Percentiles rank a stretch among this genome's conserved stretches.
Conservation (phyloP, 805 yeast species). For the Naumovozyma dairenensis region DNA sequence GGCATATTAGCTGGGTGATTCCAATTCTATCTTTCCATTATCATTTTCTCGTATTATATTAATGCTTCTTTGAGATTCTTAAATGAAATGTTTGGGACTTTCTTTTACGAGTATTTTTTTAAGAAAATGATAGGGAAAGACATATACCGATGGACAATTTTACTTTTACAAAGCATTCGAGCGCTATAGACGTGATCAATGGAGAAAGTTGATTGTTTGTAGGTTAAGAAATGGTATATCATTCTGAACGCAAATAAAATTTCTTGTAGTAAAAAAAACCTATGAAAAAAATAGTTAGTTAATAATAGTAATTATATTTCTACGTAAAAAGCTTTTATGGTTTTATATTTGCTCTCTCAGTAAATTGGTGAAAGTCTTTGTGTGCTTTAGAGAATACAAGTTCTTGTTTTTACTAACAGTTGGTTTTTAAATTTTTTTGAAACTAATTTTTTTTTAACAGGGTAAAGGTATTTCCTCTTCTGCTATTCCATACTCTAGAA, state of each 20-base stretch:
- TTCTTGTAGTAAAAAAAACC: too few relatives aligned
- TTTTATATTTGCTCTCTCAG: too few relatives aligned
- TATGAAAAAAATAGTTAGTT: too few relatives aligned
- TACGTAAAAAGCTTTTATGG: too few relatives aligned
- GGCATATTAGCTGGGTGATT: slow-evolving; percentile 30
- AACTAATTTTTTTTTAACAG: slow-evolving; percentile 32
- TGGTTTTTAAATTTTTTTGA: not conserved
- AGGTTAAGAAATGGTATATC: too few relatives aligned
- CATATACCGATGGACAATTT: not conserved
- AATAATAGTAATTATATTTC: too few relatives aligned
- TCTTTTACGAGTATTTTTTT: not conserved
- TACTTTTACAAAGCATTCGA: too few relatives aligned
- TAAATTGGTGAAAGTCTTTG: too few relatives aligned
- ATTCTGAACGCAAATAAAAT: too few relatives aligned
- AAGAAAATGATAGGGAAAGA: not conserved
- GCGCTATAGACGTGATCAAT: too few relatives aligned
- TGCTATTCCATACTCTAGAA: slow-evolving; percentile 98
- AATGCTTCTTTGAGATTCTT: not conserved
- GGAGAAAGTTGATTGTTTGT: too few relatives aligned
- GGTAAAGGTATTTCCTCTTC: slow-evolving; percentile 99
- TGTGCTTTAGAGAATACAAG: not conserved
- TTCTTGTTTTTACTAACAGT: slow-evolving; percentile 9
- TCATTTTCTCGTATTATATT: too few relatives aligned
- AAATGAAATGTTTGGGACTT: not conserved
- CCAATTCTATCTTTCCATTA: slow-evolving; percentile 18